Conservation (phyloP, 2,329 filamentous ascomycete genomes). For the Byssochlamys sp. region DNA sequence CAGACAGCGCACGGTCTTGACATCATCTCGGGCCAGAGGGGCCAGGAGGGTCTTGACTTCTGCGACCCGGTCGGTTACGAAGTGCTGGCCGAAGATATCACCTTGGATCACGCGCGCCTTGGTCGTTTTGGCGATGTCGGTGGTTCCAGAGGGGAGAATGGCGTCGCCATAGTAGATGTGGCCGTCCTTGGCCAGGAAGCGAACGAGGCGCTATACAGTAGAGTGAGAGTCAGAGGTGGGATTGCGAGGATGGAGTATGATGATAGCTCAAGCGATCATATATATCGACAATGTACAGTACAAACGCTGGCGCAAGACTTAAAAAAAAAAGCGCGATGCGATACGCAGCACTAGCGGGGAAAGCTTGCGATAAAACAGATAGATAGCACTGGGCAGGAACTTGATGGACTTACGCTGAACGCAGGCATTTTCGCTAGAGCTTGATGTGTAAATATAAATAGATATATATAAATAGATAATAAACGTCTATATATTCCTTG, state of each 20-base stretch:
- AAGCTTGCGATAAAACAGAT: not conserved
- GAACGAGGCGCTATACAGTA: constrained; percentile 53
- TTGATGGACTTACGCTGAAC: constrained; percentile 37
- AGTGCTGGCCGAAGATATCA: constrained; percentile 56
- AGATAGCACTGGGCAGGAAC: not conserved
- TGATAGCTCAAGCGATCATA: not conserved
- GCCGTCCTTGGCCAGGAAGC: constrained; percentile 64
- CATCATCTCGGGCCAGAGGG: constrained; percentile 53
- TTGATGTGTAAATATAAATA: not conserved
- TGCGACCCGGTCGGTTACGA: constrained; percentile 53
- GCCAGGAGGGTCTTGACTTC: constrained; percentile 47
- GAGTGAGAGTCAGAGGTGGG: not conserved
- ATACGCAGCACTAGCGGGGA: not conserved
- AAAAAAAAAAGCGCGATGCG: not conserved
- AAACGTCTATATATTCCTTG: not conserved
- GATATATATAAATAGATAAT: not conserved
- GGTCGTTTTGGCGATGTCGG: constrained; percentile 51
- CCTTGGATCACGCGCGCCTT: constrained; percentile 56
- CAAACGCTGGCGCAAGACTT: not conserved
- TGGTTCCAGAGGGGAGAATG: constrained; percentile 52
- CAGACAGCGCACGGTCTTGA: constrained; percentile 58
- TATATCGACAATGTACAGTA: not conserved
- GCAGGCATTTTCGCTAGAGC: constrained; percentile 26
- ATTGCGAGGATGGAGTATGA: constrained; percentile 2
- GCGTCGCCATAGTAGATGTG: constrained; percentile 65